Base-by-base conservation (phyloP, 306 rosid genomes). In the Prunus mongolica region DNA sequence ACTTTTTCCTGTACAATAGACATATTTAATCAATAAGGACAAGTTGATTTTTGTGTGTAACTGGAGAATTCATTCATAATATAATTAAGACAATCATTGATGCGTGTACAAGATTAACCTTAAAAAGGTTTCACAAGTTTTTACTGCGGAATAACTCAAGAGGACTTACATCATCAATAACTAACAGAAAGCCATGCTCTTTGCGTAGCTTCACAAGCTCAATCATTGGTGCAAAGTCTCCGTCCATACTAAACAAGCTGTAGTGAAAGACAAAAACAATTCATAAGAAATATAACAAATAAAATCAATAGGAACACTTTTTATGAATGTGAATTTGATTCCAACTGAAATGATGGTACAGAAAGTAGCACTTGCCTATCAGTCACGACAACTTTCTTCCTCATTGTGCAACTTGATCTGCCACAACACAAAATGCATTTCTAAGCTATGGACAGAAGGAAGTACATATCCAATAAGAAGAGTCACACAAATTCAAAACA, bases 191-290 rank as follows among this genome's bases (percentile, higher is more conserved):
- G 2, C 78, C 86, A 83, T 92, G 89, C 81, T 88, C 86, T 82
- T 84, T 85, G 52, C 98, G 92, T 55, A 95, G 93, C 38, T 79
- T 84, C 75, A 82, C 97, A 65, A 95, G 97, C 77, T 89, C 93
- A 30, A 50, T 74, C 91, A 95, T 81, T 30, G 98, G 97, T 47
- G 97, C 97, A 76, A 82, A 90, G 88, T 95, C 98, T 54, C 97
- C 97, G 73, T 95, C 98, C 98, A 95, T 95, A 85, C 98, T 95
- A 87, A 95, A 95, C 89, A 95, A 87, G 89, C 98, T 95, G 92
- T 27, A 56, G 65, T 67, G 45, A 41, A 20, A 19, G 22, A 12
- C 27, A 71, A 76, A 70, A 63, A 9, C 68, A 64, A 32, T 19
- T 76, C 30, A 61, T n/a, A 5, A 65, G 19, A 57, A 72, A 73